Conservation (phyloP, 1,284 basidiomycete species). For the Kalmanozyma brasiliensis region DNA sequence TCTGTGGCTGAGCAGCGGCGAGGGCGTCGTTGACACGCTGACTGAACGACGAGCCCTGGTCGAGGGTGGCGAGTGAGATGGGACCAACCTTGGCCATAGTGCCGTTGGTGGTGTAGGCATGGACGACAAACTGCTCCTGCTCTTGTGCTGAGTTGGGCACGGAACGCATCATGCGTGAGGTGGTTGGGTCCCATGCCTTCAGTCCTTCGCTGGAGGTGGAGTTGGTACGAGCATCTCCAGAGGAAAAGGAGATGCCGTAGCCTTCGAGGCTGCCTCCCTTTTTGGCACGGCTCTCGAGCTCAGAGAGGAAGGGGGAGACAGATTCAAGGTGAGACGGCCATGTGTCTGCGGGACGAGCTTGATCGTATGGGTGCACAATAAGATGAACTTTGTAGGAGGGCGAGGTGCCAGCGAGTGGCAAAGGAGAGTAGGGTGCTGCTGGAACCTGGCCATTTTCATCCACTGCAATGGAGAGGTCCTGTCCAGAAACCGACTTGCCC, state of each 20-base stretch:
- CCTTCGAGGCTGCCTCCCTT: slow-evolving; percentile 55
- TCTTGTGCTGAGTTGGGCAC: slow-evolving; percentile 52
- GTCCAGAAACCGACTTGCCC: slow-evolving; percentile 22
- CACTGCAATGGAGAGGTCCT: slow-evolving; percentile 46
- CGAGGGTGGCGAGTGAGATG: slow-evolving; percentile 53
- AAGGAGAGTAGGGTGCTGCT: slow-evolving; percentile 52
- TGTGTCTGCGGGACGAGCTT: slow-evolving; percentile 29
- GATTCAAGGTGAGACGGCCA: slow-evolving; percentile 62
- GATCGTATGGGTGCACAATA: slow-evolving; percentile 52
- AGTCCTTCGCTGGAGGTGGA: not conserved
- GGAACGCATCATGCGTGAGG: slow-evolving; percentile 47
- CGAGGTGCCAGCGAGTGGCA: slow-evolving; percentile 57
- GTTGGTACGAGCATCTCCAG: slow-evolving; percentile 20
- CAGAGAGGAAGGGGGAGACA: slow-evolving; percentile 54
- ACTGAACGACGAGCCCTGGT: slow-evolving; percentile 29
- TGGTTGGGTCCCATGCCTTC: slow-evolving; percentile 55
- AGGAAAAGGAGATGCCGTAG: slow-evolving; percentile 55
- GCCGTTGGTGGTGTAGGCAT: slow-evolving; percentile 52
- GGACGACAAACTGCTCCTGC: slow-evolving; percentile 52
- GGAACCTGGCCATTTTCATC: slow-evolving; percentile 52
- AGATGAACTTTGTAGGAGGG: slow-evolving; percentile 59
- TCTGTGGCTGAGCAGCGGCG: slow-evolving; percentile 28
- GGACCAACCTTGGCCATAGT: slow-evolving; percentile 51
- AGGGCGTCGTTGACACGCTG: slow-evolving; percentile 38
- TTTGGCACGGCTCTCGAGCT: slow-evolving; percentile 55